phyloP scores from a whole-genome alignment of 2,329 filamentous ascomycete genomes.

The Hirsutella minnesotensis region DNA sequence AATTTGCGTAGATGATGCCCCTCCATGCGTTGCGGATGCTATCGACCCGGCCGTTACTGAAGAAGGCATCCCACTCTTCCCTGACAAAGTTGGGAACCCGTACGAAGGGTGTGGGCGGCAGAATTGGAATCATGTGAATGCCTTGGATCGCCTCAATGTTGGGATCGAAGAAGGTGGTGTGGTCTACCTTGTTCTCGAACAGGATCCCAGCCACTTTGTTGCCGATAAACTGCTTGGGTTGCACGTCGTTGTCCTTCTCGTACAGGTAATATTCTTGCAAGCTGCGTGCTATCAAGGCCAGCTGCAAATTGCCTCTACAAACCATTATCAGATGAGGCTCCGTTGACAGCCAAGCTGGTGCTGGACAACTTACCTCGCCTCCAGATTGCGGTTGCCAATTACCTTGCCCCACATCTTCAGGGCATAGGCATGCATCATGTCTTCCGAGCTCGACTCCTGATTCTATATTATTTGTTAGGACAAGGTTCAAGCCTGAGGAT shows the following conservation, averaged over 20 bases:
- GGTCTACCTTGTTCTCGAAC: conserved; percentile 93
- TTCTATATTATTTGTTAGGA: conserved; percentile 24
- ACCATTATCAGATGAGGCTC: not conserved
- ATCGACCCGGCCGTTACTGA: conserved; percentile 54
- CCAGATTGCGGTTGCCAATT: conserved; percentile 65
- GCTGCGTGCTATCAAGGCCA: conserved; percentile 63
- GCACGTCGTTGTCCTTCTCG: conserved; percentile 50
- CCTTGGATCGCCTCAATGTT: conserved; percentile 62
- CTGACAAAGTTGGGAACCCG: conserved; percentile 58
- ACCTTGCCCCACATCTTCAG: conserved; percentile 89
- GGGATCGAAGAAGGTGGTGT: conserved; percentile 78
- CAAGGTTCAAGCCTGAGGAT: no score
- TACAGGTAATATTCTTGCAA: conserved; percentile 78
- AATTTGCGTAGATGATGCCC: conserved; percentile 72
- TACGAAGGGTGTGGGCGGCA: conserved; percentile 55
- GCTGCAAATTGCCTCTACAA: conserved; percentile 62
- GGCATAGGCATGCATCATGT: conserved; percentile 76
- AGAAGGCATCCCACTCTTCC: conserved; percentile 76
- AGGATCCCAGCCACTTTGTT: conserved; percentile 66
- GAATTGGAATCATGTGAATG: conserved; percentile 74
- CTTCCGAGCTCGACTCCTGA: conserved; percentile 82
- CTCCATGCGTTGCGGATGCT: conserved; percentile 67
- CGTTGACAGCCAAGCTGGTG: not conserved
- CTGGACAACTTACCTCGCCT: conserved; percentile 43
- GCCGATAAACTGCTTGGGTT: conserved; percentile 65